Evolutionary conservation across 768 basidiomycete species (phyloP).

Genomic region (Psilocybe subaeruginosa): DNA sequence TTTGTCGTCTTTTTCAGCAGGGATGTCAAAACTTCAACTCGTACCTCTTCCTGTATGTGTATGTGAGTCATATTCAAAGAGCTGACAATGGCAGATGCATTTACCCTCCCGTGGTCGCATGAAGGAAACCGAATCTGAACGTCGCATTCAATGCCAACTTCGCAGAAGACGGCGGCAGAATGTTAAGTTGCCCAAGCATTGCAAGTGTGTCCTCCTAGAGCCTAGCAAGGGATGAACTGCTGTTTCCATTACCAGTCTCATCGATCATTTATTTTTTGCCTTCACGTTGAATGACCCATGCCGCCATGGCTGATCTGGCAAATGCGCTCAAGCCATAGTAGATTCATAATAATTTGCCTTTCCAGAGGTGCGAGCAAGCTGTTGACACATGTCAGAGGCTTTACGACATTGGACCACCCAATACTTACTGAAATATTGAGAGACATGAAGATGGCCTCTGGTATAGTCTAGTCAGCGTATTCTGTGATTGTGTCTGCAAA

Average conservation of each 20-base stretch:
- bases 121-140: slow-evolving; percentile 79
- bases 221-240: slow-evolving; percentile 42
- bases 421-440: slow-evolving; percentile 79
- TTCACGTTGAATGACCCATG: slow-evolving; percentile 72
- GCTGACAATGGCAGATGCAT: background rate
- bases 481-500: slow-evolving; percentile 80
- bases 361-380: slow-evolving; percentile 81
- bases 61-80: background rate
- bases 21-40: slow-evolving; percentile 83
- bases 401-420: slow-evolving; percentile 6
- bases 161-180: slow-evolving; percentile 60
- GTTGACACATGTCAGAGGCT: slow-evolving; percentile 22
- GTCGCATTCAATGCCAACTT: slow-evolving; percentile 72
- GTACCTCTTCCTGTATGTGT: slow-evolving; percentile 51
- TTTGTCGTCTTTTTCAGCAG: too few relatives aligned
- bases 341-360: slow-evolving; percentile 84
- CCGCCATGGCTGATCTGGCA: slow-evolving; percentile 64
- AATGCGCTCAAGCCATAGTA: slow-evolving; percentile 88
- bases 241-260: slow-evolving; percentile 4
- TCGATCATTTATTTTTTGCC: slow-evolving; percentile 60
- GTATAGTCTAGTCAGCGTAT: slow-evolving; percentile 79
- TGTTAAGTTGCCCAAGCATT: slow-evolving; percentile 69
- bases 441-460: slow-evolving; percentile 87
- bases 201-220: slow-evolving; percentile 70
- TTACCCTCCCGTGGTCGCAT: slow-evolving; percentile 89